These are phyloP conservation scores for Leptomonas pyrrhocoris DNA, from an alignment of 208 protist genomes.

Conservation along the genomic window DNA sequence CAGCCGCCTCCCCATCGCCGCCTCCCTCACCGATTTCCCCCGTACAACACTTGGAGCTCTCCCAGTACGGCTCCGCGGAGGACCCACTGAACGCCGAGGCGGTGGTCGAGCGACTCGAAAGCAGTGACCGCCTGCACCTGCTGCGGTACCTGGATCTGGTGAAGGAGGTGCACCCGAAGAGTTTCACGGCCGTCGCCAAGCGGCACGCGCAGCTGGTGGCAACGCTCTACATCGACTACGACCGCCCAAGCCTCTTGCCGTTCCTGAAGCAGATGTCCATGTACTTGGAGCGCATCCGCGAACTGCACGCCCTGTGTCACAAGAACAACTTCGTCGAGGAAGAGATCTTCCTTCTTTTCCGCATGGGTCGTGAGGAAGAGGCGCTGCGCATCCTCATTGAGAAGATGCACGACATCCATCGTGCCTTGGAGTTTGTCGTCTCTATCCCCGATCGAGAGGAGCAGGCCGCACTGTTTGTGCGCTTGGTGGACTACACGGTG, in stretches of 20 bases:
- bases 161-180: conserved; percentile 27
- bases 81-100: conserved; percentile 45
- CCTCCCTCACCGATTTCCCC: not conserved
- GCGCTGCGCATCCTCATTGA: conserved; percentile 70
- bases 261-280: conserved; percentile 70
- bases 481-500: conserved; percentile 53
- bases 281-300: conserved; percentile 61
- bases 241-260: conserved; percentile 47
- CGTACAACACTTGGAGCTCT: conserved; percentile 4
- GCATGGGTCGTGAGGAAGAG: conserved; percentile 83
- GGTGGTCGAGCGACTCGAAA: conserved; percentile 53
- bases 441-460: conserved; percentile 54
- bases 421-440: conserved; percentile 30
- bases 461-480: conserved; percentile 56
- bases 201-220: conserved; percentile 69
- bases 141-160: conserved; percentile 62
- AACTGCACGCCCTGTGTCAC: conserved; percentile 74
- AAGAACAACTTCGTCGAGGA: conserved; percentile 68
- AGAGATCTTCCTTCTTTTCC: conserved; percentile 69
- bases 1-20: not conserved
- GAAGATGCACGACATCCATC: conserved; percentile 33
- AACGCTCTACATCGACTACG: conserved; percentile 78
- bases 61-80: conserved; percentile 22
- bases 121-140: conserved; percentile 50
- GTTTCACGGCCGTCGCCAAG: conserved; percentile 31